Conservation (phyloP, 352 stramenopile species). For the Phytophthora tubulina region DNA sequence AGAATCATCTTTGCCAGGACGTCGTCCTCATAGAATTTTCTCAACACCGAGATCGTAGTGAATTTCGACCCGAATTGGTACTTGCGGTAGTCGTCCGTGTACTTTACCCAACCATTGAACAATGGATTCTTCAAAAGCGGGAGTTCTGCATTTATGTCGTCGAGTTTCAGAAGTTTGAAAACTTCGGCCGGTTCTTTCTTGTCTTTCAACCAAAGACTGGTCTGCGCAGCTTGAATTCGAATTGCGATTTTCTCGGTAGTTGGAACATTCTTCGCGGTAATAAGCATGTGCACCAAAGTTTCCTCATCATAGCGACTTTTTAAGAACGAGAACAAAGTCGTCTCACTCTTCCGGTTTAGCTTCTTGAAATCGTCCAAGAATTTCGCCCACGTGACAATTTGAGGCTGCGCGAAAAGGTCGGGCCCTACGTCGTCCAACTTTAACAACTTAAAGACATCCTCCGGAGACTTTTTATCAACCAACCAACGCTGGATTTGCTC, state of each 20-base stretch:
- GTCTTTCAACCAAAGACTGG: not conserved
- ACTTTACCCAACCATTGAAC: conserved; percentile 17
- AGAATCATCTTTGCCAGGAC: conserved; percentile 11
- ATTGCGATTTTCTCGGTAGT: conserved; percentile 6
- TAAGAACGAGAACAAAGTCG: conserved; percentile 10
- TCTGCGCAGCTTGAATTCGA: conserved; percentile 21
- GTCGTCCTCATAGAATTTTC: conserved; percentile 8
- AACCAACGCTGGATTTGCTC: conserved; percentile 14
- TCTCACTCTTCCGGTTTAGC: not conserved
- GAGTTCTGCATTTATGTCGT: not conserved
- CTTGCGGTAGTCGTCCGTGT: conserved; percentile 20
- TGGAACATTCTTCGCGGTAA: conserved; percentile 6
- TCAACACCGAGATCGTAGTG: conserved; percentile 13
- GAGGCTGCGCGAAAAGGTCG: conserved; percentile 10
- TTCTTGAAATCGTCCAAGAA: conserved; percentile 9
- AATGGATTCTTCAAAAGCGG: conserved; percentile 8
- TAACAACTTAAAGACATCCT: conserved; percentile 2
- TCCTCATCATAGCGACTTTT: not conserved
- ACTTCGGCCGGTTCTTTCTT: conserved; percentile 5
- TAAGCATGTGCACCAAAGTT: conserved; percentile 11
- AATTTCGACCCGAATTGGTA: conserved; percentile 10
- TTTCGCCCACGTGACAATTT: conserved; percentile 13
- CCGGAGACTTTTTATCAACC: not conserved
- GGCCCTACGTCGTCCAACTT: conserved; percentile 2
- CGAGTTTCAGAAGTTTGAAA: conserved; percentile 21